Evolutionary conservation across 2,329 filamentous ascomycete genomes (phyloP).

Genomic region (Colletotrichum brevisporum): DNA sequence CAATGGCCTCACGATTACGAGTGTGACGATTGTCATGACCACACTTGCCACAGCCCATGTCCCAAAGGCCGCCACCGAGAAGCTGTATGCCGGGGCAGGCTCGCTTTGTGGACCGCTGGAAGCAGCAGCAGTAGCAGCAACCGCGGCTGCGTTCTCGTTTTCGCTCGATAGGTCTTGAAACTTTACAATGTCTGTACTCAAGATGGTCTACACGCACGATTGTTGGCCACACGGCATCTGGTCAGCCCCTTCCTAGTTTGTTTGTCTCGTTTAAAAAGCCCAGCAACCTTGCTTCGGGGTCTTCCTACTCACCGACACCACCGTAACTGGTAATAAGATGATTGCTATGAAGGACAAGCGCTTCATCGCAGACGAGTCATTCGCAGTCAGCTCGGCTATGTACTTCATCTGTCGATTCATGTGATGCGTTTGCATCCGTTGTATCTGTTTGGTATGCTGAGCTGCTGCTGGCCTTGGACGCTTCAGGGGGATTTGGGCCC

Average conservation of each 20-base stretch:
- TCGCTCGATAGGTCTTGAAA: constrained; percentile 34
- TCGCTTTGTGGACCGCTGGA: neutral
- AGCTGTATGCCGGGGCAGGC: constrained; percentile 22
- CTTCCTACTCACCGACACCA: constrained; percentile 30
- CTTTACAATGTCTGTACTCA: constrained; percentile 39
- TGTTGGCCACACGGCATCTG: constrained; percentile 18
- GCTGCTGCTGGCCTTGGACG: neutral
- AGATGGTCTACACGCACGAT: constrained; percentile 19
- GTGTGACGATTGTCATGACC: constrained; percentile 28
- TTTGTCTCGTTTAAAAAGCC: constrained; percentile 6
- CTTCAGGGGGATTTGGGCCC: neutral
- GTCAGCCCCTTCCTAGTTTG: constrained; percentile 17
- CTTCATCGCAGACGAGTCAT: constrained; percentile 37
- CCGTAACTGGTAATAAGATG: constrained; percentile 30
- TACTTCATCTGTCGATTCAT: constrained; percentile 29
- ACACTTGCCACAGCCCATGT: constrained; percentile 35
- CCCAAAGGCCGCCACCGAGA: constrained; percentile 35
- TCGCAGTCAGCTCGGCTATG: constrained; percentile 29
- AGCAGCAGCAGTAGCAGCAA: neutral
- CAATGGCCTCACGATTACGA: constrained; percentile 21
- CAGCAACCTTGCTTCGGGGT: neutral
- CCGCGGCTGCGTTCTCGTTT: constrained; percentile 21
- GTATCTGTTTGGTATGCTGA: constrained; percentile 17
- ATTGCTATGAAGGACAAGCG: constrained; percentile 31
- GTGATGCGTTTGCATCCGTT: constrained; percentile 35